Evolutionary conservation across 768 basidiomycete species (phyloP), one percentile per base, ranked within the genome.

Genomic region (Boletus insuetus): DNA sequence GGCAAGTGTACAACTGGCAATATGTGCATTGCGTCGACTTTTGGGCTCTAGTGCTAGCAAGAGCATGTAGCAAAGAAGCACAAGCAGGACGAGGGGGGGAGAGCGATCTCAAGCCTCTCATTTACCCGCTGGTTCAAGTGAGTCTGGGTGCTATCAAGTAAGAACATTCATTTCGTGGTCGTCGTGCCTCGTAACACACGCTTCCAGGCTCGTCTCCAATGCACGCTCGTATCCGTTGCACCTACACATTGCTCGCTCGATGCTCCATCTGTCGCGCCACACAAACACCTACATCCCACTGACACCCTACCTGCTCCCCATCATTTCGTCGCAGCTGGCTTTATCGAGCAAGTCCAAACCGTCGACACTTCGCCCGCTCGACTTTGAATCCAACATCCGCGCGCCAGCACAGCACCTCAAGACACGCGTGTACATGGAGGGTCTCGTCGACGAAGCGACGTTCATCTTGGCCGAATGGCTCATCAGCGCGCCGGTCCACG

Each of bases 1-100:
- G 87, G 70, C 87, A 89, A 63, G 96, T 99, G 20, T 97, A 99
- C 74, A 99, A 98, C 74, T 99, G 97, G 97, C 97, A 98, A 74
- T 98, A 88, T 61, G 89, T 87, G 3, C 97, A 99, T 69, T 91
- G 86, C 55, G 77, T 99, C 60, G 97, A 99, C 75, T 98, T 98
- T 65, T 99, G 97, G 97, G 82, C 84, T 39, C 79, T 91, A 40
- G 93, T 98, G 11, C 80, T 99, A 11, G 88, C 86, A 20, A 79
- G 86, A 42, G 87, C 92, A 16, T 95, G 91, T 64, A 84, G 86
- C 64, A 74, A 75, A 29, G 75, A 85, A 63, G 74, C 77, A 3
- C 78, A 83, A 55, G 67, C 70, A 14, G 79, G 79, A 51, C 75
- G 77, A 31, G 77, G 79, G 8, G 71, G 80, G 49, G 88, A 87